Base-by-base conservation (phyloP, 176 grass and related monocot genomes). In the Leersia perrieri region DNA sequence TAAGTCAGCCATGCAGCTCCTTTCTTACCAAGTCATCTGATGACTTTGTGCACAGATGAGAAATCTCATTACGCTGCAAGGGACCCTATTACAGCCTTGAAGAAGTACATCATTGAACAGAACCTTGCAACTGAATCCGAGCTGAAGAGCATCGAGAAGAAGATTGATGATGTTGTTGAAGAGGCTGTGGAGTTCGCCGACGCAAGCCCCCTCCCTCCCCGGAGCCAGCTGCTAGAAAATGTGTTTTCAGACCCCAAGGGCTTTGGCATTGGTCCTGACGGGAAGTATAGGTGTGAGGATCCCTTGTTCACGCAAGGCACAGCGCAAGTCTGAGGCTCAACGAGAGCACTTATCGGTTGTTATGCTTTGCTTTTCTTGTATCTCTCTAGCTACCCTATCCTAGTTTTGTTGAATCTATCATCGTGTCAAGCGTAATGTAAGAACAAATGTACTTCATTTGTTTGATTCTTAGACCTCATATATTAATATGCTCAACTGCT, bases 111-210 rank as follows among this genome's bases (percentile, higher is more conserved):
- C 62, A 81, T 89, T 2, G 88, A 93, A 33, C 73, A 91, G 22
- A 89, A 89, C 38, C 92, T 98, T 4, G 92, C 84, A 7, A 91
- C 80, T 0, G 92, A 98, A 66, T 85, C 88, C 3, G 92, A 98
- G 83, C 85, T 98, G 47, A 98, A 93, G 84, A 75, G 51, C 68
- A 93, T 98, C 0, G 95, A 95, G 70, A 94, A 98, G 78, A 92
- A 83, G 61, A 93, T 98, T 0, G 92, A 98, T 7, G 90, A 93
- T 6, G 29, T 95, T 26, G 79, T 98, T n/a, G 95, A 98, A 76
- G 92, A 98, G 14, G 95, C 95, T 0, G 95, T 98, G n/a, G 95
- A 98, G 78, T 98, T 95, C 1, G 95, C 95, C 0, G 95, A 98
- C 6, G 77, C 92, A 44, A 98, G 95, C 77, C 95, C 95, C 0